These are phyloP conservation scores for Phytopythium cucurbitacearum DNA, from an alignment of 352 stramenopile genomes.

Conservation along the genomic window DNA sequence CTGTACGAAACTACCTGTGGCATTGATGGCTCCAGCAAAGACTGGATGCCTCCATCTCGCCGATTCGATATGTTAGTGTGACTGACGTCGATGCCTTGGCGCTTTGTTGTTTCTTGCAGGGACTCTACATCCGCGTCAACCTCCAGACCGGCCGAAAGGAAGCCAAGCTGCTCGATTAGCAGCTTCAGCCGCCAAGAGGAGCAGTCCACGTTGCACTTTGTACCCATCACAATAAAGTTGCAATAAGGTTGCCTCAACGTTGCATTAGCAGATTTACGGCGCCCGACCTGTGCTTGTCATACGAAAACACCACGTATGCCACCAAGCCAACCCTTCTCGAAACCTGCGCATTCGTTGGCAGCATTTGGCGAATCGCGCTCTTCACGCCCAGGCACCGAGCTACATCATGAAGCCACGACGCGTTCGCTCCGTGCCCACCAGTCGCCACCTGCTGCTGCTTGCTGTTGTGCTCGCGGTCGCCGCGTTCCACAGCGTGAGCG, in stretches of 20 bases:
- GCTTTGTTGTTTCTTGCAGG: slow-evolving; percentile 11
- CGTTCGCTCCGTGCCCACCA: too few relatives aligned
- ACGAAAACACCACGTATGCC: not conserved
- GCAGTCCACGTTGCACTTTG: not conserved
- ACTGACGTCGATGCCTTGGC: not conserved
- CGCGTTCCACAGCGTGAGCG: too few relatives aligned
- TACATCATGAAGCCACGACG: too few relatives aligned
- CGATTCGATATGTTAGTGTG: not conserved
- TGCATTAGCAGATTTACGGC: not conserved
- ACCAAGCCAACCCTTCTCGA: not conserved
- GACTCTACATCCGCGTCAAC: slow-evolving; percentile 58
- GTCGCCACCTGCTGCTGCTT: too few relatives aligned
- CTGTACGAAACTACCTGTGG: slow-evolving; percentile 11
- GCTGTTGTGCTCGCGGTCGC: too few relatives aligned
- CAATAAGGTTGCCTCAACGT: not conserved
- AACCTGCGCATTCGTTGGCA: too few relatives aligned
- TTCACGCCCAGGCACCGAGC: too few relatives aligned
- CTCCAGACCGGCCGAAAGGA: slow-evolving; percentile 55
- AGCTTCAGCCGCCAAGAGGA: not conserved
- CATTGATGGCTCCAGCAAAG: not conserved
- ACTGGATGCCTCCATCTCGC: too few relatives aligned
- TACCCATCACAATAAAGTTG: slow-evolving; percentile 7
- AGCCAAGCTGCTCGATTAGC: slow-evolving; percentile 44
- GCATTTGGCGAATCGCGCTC: too few relatives aligned
- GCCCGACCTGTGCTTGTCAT: too few relatives aligned